Conservation (phyloP, 2,329 filamentous ascomycete species). For the Davidsoniella eucalypti region DNA sequence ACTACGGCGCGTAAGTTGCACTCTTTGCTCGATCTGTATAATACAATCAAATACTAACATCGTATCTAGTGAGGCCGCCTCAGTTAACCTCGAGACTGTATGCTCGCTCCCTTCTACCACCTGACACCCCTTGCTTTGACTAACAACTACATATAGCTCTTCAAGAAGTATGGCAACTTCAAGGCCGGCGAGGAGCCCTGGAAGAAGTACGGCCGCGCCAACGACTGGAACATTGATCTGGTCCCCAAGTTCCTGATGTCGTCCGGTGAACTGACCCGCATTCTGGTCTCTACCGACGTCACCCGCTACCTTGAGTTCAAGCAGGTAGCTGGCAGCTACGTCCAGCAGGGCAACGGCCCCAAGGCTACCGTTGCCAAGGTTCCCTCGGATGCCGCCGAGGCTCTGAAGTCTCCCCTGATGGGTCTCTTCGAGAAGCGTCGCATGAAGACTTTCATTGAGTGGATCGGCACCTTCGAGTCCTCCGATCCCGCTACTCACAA, state of each 20-base stretch:
- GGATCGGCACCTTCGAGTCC: slow-evolving; percentile 73
- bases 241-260: slow-evolving; percentile 98
- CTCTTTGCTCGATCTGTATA: slow-evolving; percentile 7
- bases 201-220: slow-evolving; percentile 91
- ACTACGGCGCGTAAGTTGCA: slow-evolving; percentile 78
- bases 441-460: slow-evolving; percentile 93
- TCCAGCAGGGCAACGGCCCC: slow-evolving; percentile 68
- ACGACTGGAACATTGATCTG: slow-evolving; percentile 99
- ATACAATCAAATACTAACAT: slow-evolving; percentile 18
- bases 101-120: slow-evolving; percentile 18
- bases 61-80: slow-evolving; percentile 60
- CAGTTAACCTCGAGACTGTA: slow-evolving; percentile 90
- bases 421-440: slow-evolving; percentile 94
- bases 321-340: slow-evolving; percentile 89
- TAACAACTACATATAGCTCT: slow-evolving; percentile 43
- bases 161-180: slow-evolving; percentile 90
- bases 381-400: slow-evolving; percentile 79
- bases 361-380: slow-evolving; percentile 95
- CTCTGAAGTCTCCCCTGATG: slow-evolving; percentile 85
- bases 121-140: background rate
- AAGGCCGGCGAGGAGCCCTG: slow-evolving; percentile 69
- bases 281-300: slow-evolving; percentile 89
- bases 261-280: slow-evolving; percentile 95
- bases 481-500: slow-evolving; percentile 78
- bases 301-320: slow-evolving; percentile 83